Evolutionary conservation across 331 rosid species (phyloP), one percentile per base, ranked within the genome.

Genomic region (Malus hybrid): DNA sequence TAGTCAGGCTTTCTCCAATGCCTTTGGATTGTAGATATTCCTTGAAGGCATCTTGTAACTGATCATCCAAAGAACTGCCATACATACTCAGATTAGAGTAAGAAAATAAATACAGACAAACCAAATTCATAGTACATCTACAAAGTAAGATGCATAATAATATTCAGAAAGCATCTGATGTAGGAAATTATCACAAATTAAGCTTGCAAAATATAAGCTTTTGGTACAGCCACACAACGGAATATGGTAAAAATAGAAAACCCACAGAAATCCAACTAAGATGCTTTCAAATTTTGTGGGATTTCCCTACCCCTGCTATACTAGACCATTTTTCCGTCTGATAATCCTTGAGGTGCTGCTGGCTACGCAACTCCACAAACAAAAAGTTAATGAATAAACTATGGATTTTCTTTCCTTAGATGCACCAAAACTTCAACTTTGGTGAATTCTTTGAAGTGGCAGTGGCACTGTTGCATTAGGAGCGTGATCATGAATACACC

Each of bases 11-110:
- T 74, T 75, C 83, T 39, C 87, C 88, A 68, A 93, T 75, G 32
- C 97, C 98, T 80, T 83, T 89, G 77, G 86, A 68, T 53, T 65
- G 79, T 76, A 91, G 80, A 79, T 88, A 91, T 50, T 82, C 80
- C 84, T 84, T 84, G 64, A 93, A 80, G 1, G 91, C 83, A 6
- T 13, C 77, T 68, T 84, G 90, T 72, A 89, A 72, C 34, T 48
- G 74, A 16, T 13, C 13, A 52, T 85, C 88, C 87, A 93, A 75
- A 66, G 56, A 5, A 22, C 98, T 91, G 87, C 83, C 71, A 78
- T 16, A 75, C 66, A 78, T 66, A 58, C 68, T 16, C 62, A 55
- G n/a, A 32, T 34, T 33, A 44, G 42, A 30, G 19, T 32, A 57
- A 20, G 16, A 14, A 46, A 72, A 46, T 55, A 55, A 55, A 19